Conservation (phyloP, 768 basidiomycete genomes). For the Macrolepiota fuliginosa region DNA sequence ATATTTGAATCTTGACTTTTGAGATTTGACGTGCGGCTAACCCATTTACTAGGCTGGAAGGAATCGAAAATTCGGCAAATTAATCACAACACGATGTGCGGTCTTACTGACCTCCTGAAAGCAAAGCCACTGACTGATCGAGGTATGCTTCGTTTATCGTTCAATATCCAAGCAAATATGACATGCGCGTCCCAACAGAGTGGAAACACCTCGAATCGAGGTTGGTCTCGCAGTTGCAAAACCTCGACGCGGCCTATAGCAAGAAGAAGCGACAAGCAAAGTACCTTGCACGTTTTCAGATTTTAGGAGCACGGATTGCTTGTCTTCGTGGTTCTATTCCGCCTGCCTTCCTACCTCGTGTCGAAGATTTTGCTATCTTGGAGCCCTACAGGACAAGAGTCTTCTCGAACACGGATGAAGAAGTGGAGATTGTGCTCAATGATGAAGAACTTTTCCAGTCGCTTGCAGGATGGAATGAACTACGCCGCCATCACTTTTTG, state of each 20-base stretch:
- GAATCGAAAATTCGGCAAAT: too few relatives aligned
- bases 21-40: too few relatives aligned
- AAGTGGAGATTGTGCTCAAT: not conserved
- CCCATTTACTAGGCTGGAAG: too few relatives aligned
- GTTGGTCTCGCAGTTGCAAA: too few relatives aligned
- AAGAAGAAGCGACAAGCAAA: not conserved
- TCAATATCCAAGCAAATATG: too few relatives aligned
- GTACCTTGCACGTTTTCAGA: not conserved
- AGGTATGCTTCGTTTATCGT: too few relatives aligned
- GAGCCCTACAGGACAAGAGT: not conserved
- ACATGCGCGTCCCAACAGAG: too few relatives aligned
- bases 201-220: too few relatives aligned
- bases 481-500: not conserved
- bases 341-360: not conserved
- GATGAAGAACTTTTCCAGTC: not conserved
- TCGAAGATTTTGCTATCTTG: not conserved
- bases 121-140: too few relatives aligned
- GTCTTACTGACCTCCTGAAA: too few relatives aligned
- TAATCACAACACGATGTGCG: too few relatives aligned
- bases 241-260: not conserved
- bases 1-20: too few relatives aligned
- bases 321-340: not conserved
- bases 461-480: not conserved
- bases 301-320: not conserved
- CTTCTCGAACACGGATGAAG: not conserved